These are phyloP conservation scores for Komagataella pseudopastoris DNA, from an alignment of 805 yeast species.

Conservation along the genomic window DNA sequence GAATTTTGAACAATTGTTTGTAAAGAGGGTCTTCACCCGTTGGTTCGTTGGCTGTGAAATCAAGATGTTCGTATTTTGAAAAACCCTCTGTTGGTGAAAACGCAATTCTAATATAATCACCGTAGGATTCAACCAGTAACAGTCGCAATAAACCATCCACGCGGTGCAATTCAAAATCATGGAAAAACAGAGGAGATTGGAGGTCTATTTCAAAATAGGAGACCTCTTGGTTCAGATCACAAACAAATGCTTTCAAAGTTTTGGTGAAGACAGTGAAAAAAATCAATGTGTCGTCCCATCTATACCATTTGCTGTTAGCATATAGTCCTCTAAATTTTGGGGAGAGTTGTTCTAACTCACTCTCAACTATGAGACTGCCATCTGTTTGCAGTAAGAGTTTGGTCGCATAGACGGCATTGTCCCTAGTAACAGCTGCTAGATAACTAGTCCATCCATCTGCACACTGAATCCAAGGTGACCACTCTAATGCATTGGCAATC, in stretches of 20 bases:
- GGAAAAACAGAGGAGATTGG: not conserved
- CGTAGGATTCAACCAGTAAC: not conserved
- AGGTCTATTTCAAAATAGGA: not conserved
- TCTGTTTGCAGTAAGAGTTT: not conserved
- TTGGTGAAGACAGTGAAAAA: not conserved
- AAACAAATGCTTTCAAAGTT: not conserved
- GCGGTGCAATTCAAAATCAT: not conserved
- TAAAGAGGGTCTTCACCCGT: not conserved
- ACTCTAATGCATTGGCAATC: not conserved
- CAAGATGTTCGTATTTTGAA: not conserved
- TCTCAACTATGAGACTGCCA: not conserved
- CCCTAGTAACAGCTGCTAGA: not conserved
- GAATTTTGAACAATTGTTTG: not conserved
- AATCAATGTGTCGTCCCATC: not conserved
- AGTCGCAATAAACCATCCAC: not conserved
- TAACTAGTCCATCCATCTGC: not conserved
- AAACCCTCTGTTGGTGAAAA: not conserved
- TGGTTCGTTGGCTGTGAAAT: not conserved
- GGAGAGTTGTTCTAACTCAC: not conserved
- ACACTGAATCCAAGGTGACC: not conserved
- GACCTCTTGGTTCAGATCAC: no score
- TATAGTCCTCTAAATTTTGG: not conserved
- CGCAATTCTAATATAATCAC: not conserved
- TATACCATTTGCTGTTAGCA: not conserved
- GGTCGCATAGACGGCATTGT: not conserved